Conservation (phyloP, 306 rosid species). For the Acacia crassicarpa region DNA sequence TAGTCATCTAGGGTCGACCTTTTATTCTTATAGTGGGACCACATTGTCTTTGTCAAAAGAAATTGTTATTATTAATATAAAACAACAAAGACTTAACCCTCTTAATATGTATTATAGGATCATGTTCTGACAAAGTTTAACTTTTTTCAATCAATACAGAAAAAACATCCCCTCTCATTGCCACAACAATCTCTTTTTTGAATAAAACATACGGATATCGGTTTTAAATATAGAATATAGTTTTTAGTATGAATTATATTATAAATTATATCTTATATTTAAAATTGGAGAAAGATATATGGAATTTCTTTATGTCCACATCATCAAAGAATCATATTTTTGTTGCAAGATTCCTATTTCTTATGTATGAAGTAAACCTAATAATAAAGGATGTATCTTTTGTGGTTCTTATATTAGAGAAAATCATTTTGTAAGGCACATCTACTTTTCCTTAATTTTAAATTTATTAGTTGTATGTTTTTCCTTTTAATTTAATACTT, state of each 20-base stretch:
- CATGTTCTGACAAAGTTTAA: constrained; percentile 31
- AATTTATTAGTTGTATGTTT: too few species aligned
- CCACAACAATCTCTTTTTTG: neutral
- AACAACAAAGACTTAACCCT: neutral
- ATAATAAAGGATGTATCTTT: neutral
- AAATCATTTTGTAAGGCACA: too few species aligned
- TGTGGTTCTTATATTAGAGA: neutral
- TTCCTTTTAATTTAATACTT: too few species aligned
- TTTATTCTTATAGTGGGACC: constrained; percentile 27
- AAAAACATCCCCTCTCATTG: neutral
- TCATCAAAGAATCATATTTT: too few species aligned
- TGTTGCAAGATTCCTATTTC: neutral
- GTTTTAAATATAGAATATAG: too few species aligned
- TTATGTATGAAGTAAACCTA: neutral
- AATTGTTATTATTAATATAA: neutral
- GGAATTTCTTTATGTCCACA: neutral
- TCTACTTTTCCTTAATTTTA: too few species aligned
- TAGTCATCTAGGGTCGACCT: constrained; percentile 4
- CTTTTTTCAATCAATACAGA: constrained; percentile 34
- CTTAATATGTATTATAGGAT: constrained; percentile 16
- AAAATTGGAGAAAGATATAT: too few species aligned
- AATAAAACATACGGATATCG: too few species aligned
- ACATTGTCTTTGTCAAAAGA: neutral
- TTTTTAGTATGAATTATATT: too few species aligned
- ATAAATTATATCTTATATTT: too few species aligned